phyloP scores from a whole-genome alignment of 2,329 filamentous ascomycete genomes.

The Basipetospora chlamydospora region DNA sequence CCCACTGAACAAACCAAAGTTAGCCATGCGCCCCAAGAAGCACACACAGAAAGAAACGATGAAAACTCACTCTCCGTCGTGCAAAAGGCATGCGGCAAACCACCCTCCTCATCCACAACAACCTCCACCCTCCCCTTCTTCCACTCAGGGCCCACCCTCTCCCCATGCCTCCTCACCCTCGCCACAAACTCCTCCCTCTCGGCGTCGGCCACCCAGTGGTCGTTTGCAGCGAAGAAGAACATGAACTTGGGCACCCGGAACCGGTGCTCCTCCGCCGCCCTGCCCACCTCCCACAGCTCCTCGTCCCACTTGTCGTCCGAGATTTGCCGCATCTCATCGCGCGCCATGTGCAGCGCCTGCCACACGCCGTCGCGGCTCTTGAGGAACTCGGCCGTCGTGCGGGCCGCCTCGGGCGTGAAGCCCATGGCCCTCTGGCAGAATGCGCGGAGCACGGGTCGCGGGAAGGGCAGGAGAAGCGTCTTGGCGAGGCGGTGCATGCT shows the following conservation, averaged over 20 bases:
- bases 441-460: constrained; percentile 23
- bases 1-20: constrained; percentile 1
- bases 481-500: constrained; percentile 26
- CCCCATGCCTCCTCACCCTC: constrained; percentile 17
- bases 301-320: constrained; percentile 43
- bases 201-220: constrained; percentile 47
- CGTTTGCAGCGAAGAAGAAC: constrained; percentile 43
- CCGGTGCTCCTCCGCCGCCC: constrained; percentile 8
- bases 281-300: constrained; percentile 37
- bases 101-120: constrained; percentile 35
- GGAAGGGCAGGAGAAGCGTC: constrained; percentile 25
- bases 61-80: constrained; percentile 19
- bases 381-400: constrained; percentile 37
- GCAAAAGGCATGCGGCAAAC: constrained; percentile 48
- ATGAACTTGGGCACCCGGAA: constrained; percentile 30
- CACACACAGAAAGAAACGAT: neutral
- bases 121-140: constrained; percentile 28
- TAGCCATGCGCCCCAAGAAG: neutral
- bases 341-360: constrained; percentile 44
- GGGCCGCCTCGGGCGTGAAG: constrained; percentile 33
- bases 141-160: constrained; percentile 13
- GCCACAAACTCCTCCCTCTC: constrained; percentile 42
- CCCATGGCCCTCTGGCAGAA: constrained; percentile 28
- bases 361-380: constrained; percentile 41
- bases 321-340: constrained; percentile 46